These are phyloP conservation scores for Rubia balearica DNA, from an alignment of 305 asterid genomes.

Conservation along the genomic window DNA sequence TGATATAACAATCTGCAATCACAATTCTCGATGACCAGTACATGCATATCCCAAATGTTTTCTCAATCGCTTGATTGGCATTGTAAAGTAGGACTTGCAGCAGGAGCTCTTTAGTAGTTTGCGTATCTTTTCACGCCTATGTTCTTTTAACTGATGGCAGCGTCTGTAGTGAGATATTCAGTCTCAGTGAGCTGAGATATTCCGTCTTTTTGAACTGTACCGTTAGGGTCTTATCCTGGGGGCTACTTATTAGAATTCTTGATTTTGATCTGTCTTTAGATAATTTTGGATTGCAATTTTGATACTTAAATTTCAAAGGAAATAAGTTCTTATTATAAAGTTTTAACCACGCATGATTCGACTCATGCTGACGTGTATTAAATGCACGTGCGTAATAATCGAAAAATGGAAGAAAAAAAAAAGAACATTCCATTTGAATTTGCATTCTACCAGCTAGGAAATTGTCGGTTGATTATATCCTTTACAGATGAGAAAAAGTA, in stretches of 20 bases:
- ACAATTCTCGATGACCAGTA: too few species aligned
- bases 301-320: neutral
- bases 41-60: neutral
- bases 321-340: neutral
- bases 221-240: neutral
- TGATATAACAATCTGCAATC: neutral
- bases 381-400: neutral
- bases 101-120: neutral
- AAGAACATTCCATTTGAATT: neutral
- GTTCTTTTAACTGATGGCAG: neutral
- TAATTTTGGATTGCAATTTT: neutral
- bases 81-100: too few species aligned
- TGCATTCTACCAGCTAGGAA: too few species aligned
- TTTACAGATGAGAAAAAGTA: too few species aligned
- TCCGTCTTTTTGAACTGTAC: neutral
- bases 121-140: neutral
- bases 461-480: too few species aligned
- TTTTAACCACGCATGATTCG: neutral
- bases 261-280: conserved; percentile 1
- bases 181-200: neutral
- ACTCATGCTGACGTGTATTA: neutral
- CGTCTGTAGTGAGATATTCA: neutral
- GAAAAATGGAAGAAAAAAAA: too few species aligned
- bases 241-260: neutral
- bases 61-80: neutral